Base-by-base conservation (phyloP, 306 rosid species). In the Cicer judaicum region DNA sequence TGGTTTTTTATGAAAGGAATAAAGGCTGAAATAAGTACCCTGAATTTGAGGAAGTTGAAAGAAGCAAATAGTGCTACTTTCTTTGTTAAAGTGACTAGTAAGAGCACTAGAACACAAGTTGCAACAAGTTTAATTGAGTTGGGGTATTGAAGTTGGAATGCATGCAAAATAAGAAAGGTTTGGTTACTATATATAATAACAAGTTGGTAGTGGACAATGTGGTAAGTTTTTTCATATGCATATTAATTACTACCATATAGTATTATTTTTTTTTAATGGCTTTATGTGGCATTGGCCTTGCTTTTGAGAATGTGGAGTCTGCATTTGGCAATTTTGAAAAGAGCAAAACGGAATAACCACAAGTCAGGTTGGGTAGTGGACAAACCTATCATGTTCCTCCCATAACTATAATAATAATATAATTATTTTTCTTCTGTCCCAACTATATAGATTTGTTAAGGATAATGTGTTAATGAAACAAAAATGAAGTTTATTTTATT, bases 301-400 rank as follows among this genome's bases (percentile, higher is more conserved):
- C 38, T 64, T 68, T 36, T 75, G 80, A 76, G 86, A 73, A 57
- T 78, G 82, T 85, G 92, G 90, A 84, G 80, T 72, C 69, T 78
- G 91, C 82, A 78, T 78, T 73, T 82, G 81, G 81, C 80, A 66
- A 69, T 76, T 84, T 76, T 70, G 80, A 69, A 78, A 82, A 85
- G 80, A 70, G 87, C 73, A 64, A 74, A 73, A 86, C 57, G 68
- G 86, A 83, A 88, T 64, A 78, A 88, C 67, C 53, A 73, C 77
- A 83, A 81, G 59, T 73, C 72, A 69, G 64, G 55, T 14, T 76
- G 46, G 57, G 64, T 70, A 80, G 72, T 72, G 42, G 69, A 82
- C 79, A 76, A 68, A 68, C 80, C 80, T 80, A 87, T 80, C 92
- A 86, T 84, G 96, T 85, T 88, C 91, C 78, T 80, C 90, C 91